A percentile compares a stretch with the other conserved stretches of the same genome.
Evolutionary conservation across 2,329 filamentous ascomycete genomes (phyloP).

Genomic region (Fusarium sterilihyphosum): DNA sequence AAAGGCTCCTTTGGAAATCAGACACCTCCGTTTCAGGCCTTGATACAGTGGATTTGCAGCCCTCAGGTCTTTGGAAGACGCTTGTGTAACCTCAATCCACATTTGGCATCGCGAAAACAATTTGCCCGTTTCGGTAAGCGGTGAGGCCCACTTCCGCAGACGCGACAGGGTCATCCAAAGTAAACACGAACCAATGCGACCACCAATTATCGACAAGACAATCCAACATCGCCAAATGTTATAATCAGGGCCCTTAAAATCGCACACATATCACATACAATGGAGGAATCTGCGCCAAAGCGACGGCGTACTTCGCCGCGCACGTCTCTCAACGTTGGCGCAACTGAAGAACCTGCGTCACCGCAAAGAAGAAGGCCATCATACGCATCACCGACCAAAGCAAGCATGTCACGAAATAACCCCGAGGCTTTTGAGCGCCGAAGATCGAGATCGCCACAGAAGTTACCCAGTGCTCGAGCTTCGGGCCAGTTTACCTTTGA

Average conservation of each 20-base stretch:
- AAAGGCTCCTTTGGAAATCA: neutral
- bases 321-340: slow-evolving; percentile 39
- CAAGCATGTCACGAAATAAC: slow-evolving; percentile 70
- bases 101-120: neutral
- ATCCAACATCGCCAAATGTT: slow-evolving; percentile 17
- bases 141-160: slow-evolving; percentile 41
- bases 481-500: slow-evolving; percentile 27
- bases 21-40: neutral
- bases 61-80: neutral
- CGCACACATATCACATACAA: slow-evolving; percentile 20
- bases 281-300: slow-evolving; percentile 70
- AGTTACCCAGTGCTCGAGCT: slow-evolving; percentile 34
- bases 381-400: slow-evolving; percentile 73
- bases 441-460: slow-evolving; percentile 51
- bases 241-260: neutral
- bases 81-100: neutral
- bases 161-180: slow-evolving; percentile 37
- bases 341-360: slow-evolving; percentile 42
- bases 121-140: slow-evolving; percentile 29
- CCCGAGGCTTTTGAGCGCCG: slow-evolving; percentile 64
- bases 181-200: slow-evolving; percentile 43
- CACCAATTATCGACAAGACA: slow-evolving; percentile 15
- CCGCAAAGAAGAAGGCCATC: slow-evolving; percentile 58
- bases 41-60: no score
- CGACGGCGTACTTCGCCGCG: slow-evolving; percentile 70